Percentiles rank a stretch among this genome's conserved stretches.
phyloP scores from a whole-genome alignment of 306 rosid species.

The Vicia sativa region DNA sequence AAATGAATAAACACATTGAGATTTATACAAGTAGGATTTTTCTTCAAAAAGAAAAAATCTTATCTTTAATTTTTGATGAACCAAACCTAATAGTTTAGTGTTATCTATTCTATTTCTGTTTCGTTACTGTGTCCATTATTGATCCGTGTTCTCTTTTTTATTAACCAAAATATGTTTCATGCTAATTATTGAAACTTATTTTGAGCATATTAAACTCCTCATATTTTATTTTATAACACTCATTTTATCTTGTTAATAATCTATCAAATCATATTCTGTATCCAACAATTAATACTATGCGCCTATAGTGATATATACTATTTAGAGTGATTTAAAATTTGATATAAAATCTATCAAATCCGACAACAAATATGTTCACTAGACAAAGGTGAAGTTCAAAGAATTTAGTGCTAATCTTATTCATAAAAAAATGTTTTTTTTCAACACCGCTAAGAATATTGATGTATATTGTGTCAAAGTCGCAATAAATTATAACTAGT shows the following conservation, averaged over 20 bases:
- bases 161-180: background rate
- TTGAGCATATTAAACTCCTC: too few relatives aligned
- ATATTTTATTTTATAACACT: too few relatives aligned
- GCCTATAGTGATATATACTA: too few relatives aligned
- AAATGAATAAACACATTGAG: slow-evolving; percentile 38
- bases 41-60: slow-evolving; percentile 15
- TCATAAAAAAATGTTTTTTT: too few relatives aligned
- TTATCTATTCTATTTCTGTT: background rate
- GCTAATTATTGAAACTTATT: too few relatives aligned
- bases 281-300: too few relatives aligned
- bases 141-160: background rate
- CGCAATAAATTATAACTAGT: background rate
- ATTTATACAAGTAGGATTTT: slow-evolving; percentile 2
- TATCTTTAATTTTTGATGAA: slow-evolving; percentile 14
- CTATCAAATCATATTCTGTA: too few relatives aligned
- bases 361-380: too few relatives aligned
- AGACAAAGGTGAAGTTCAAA: background rate
- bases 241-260: too few relatives aligned
- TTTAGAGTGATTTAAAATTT: too few relatives aligned
- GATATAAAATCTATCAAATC: too few relatives aligned
- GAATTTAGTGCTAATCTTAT: background rate
- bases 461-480: background rate
- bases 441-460: background rate
- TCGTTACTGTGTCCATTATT: background rate
- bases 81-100: background rate